These are phyloP conservation scores for Fusarium nurragi DNA, from an alignment of 2,329 filamentous ascomycete species.

Conservation along the genomic window DNA sequence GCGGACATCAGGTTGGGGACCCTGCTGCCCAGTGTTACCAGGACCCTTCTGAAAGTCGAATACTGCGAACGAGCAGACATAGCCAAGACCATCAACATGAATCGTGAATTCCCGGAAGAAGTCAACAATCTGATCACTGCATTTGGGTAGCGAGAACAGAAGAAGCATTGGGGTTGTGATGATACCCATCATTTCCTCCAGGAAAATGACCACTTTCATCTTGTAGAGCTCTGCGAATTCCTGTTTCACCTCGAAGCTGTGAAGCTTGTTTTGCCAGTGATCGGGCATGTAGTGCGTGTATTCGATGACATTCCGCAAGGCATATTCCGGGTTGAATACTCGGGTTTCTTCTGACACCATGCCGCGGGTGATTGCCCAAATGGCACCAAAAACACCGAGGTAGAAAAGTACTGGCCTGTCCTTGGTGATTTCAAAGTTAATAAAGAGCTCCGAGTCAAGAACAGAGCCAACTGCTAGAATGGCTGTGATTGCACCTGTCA, in stretches of 20 bases:
- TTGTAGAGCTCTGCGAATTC: slow-evolving; percentile 94
- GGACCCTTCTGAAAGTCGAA: slow-evolving; percentile 94
- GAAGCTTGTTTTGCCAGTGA: slow-evolving; percentile 89
- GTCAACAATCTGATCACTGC: slow-evolving; percentile 92
- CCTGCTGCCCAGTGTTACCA: slow-evolving; percentile 53
- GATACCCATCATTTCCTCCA: slow-evolving; percentile 92
- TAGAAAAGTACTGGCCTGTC: slow-evolving; percentile 93
- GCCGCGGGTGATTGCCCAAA: slow-evolving; percentile 86
- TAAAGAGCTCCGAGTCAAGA: slow-evolving; percentile 89
- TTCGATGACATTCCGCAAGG: slow-evolving; percentile 86
- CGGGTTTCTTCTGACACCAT: slow-evolving; percentile 87
- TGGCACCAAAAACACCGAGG: slow-evolving; percentile 79
- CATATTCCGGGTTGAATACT: slow-evolving; percentile 92
- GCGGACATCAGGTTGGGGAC: slow-evolving; percentile 69
- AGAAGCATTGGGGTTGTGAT: slow-evolving; percentile 91
- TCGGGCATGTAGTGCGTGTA: slow-evolving; percentile 92
- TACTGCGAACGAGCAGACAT: slow-evolving; percentile 96
- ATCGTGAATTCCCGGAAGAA: slow-evolving; percentile 99
- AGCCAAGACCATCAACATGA: slow-evolving; percentile 93
- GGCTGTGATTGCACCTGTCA: slow-evolving; percentile 85
- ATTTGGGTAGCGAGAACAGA: slow-evolving; percentile 84
- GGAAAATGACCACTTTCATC: slow-evolving; percentile 88
- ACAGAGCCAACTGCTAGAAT: slow-evolving; percentile 85
- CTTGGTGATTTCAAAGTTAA: slow-evolving; percentile 89
- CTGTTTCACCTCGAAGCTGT: slow-evolving; percentile 89